Base-by-base conservation (phyloP, 495 filamentous ascomycete genomes). In the Xylaria castorea region DNA sequence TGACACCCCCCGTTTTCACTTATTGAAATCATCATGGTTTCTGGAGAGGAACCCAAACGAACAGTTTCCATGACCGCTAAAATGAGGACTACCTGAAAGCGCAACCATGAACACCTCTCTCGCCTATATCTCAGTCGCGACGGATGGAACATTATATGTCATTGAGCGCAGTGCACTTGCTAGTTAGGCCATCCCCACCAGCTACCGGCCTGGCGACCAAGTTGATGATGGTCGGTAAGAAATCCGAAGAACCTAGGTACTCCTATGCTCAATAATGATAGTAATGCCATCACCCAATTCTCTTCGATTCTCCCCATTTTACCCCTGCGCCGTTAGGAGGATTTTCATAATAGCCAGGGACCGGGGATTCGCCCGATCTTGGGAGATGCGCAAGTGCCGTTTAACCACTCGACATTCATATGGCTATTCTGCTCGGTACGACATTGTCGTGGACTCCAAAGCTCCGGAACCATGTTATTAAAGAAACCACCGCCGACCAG, bases 341-440 rank as follows among this genome's bases (percentile, higher is more conserved):
- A n/a, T 30, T 25, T 58, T 18, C 50, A 68, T 58, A 68, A 68
- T 68, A 68, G 55, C 55, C 67, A 61, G 1, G 22, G 22, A 36
- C 18, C 18, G 22, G 40, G 36, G 53, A 60, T 44, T 61, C 40
- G 67, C 57, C 44, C 53, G n/a, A 46, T 32, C 12, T 36, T 1
- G 20, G 8, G 55, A 68, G 73, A 74, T 66, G 72, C 73, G 65
- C 75, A 79, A 79, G 75, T 79, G 77, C 77, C 77, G 77, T 74
- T 51, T 46, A 68, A 73, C 77, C 75, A 74, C 74, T 76, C 73
- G 72, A 70, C 60, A 64, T 76, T 77, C 75, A 79, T 79, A 75
- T 79, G 77, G 77, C 36, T 79, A 79, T 79, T 79, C 70, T 77
- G 73, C 72, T 66, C 70, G 74, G 75, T 76, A 64, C 74, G 72